Evolutionary conservation across 129 eudicot species (phyloP).

Genomic region (Chrysanthemum makinoi): DNA sequence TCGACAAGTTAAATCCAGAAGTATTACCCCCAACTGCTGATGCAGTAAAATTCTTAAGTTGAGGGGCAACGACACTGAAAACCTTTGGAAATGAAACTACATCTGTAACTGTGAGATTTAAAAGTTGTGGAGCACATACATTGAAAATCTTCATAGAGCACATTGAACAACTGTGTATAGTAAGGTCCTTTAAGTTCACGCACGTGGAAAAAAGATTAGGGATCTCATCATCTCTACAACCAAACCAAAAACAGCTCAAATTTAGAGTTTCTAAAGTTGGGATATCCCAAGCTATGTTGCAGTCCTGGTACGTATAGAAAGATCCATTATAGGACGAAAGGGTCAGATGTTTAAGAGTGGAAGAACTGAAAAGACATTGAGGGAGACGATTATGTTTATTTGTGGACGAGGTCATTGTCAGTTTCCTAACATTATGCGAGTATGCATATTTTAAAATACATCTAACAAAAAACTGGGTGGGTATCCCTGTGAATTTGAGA

Average conservation of each 20-base stretch:
- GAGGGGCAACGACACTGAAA: slow-evolving; percentile 10
- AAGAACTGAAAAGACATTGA: no score
- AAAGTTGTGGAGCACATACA: neutral
- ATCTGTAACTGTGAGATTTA: neutral
- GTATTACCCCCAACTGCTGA: neutral
- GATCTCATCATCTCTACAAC: no score
- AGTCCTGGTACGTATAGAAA: neutral
- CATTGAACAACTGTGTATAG: neutral
- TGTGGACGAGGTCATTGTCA: neutral
- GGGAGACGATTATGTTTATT: no score
- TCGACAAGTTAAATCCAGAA: neutral
- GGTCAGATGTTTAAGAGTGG: no score
- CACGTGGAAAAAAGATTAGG: slow-evolving; percentile 12
- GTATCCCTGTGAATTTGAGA: no score
- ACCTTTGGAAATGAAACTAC: neutral
- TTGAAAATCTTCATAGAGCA: neutral
- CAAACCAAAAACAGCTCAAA: no score
- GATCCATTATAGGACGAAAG: no score
- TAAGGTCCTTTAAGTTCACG: slow-evolving; percentile 5
- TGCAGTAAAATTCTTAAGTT: slow-evolving; percentile 1
- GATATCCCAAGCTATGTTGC: neutral
- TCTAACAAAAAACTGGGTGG: neutral
- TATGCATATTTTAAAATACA: no score
- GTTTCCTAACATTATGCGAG: no score
- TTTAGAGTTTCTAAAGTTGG: slow-evolving; percentile 3